These are phyloP conservation scores for Penicillium steckii DNA, from an alignment of 495 filamentous ascomycete genomes.

Conservation along the genomic window DNA sequence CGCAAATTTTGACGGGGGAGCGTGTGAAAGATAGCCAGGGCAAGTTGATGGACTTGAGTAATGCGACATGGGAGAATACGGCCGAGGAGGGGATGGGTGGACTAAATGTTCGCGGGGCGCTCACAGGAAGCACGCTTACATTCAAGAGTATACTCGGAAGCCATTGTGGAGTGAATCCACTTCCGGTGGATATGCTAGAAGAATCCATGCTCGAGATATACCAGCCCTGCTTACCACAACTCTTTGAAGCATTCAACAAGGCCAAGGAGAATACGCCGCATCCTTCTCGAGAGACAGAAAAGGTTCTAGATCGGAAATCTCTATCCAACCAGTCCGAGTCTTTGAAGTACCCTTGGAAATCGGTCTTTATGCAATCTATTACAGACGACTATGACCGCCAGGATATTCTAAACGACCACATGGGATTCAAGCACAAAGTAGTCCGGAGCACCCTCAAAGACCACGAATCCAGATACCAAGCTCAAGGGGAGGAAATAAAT, in stretches of 20 bases:
- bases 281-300: background rate
- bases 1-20: slow-evolving; percentile 45
- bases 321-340: slow-evolving; percentile 14
- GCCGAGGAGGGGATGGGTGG: slow-evolving; percentile 36
- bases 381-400: slow-evolving; percentile 47
- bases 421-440: slow-evolving; percentile 40
- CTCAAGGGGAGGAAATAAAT: slow-evolving; percentile 36
- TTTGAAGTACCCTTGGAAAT: slow-evolving; percentile 35
- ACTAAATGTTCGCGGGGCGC: slow-evolving; percentile 41
- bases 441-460: slow-evolving; percentile 31
- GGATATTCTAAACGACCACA: slow-evolving; percentile 31
- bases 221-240: slow-evolving; percentile 46
- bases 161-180: slow-evolving; percentile 44
- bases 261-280: slow-evolving; percentile 14
- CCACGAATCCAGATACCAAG: slow-evolving; percentile 26
- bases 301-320: background rate
- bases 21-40: slow-evolving; percentile 35
- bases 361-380: slow-evolving; percentile 46
- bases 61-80: slow-evolving; percentile 22
- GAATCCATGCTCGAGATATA: slow-evolving; percentile 42
- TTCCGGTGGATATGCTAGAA: slow-evolving; percentile 46
- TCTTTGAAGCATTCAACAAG: slow-evolving; percentile 43
- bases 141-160: slow-evolving; percentile 47
- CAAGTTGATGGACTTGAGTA: slow-evolving; percentile 20
- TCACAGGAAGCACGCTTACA: slow-evolving; percentile 44